Evolutionary conservation across 2,329 filamentous ascomycete species (phyloP).

Genomic region (Alternaria rosae): DNA sequence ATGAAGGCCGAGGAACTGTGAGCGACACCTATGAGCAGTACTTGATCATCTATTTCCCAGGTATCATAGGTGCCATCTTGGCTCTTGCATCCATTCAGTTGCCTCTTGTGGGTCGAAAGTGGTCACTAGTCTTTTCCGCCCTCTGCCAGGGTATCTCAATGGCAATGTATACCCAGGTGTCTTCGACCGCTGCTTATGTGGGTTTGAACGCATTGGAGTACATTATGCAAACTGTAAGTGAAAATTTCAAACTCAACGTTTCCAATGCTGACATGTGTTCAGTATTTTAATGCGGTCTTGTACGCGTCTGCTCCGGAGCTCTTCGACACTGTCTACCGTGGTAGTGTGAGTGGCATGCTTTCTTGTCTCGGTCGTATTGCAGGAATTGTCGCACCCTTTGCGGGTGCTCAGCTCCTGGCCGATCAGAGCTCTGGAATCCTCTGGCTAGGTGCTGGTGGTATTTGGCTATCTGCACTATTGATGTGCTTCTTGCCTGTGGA

Average conservation of each 20-base stretch:
- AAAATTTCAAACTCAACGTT: rapidly evolving
- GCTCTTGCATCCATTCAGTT: conserved; percentile 35
- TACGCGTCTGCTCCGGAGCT: conserved; percentile 41
- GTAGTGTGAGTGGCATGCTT: conserved; percentile 40
- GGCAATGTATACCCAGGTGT: conserved; percentile 43
- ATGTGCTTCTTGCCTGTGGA: conserved; percentile 43
- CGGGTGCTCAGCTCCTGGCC: conserved; percentile 33
- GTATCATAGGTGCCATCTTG: conserved; percentile 34
- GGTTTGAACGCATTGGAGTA: conserved; percentile 41
- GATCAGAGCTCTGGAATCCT: conserved; percentile 35
- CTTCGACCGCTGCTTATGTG: conserved; percentile 34
- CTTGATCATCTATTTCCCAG: conserved; percentile 40
- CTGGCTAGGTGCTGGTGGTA: conserved; percentile 40
- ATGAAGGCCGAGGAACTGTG: conserved; percentile 29
- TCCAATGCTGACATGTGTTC: not conserved
- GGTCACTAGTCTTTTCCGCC: conserved; percentile 39
- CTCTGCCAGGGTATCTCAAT: conserved; percentile 38
- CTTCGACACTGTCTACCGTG: conserved; percentile 40
- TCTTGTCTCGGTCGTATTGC: conserved; percentile 38
- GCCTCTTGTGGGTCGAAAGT: conserved; percentile 39
- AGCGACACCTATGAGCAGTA: conserved; percentile 40
- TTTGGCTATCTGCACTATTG: conserved; percentile 37
- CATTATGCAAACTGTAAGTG: conserved; percentile 42
- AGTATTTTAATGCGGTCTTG: conserved; percentile 42
- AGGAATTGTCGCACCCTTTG: conserved; percentile 40